Conservation (phyloP, 176 grass and related monocot genomes). For the Areca catechu region DNA sequence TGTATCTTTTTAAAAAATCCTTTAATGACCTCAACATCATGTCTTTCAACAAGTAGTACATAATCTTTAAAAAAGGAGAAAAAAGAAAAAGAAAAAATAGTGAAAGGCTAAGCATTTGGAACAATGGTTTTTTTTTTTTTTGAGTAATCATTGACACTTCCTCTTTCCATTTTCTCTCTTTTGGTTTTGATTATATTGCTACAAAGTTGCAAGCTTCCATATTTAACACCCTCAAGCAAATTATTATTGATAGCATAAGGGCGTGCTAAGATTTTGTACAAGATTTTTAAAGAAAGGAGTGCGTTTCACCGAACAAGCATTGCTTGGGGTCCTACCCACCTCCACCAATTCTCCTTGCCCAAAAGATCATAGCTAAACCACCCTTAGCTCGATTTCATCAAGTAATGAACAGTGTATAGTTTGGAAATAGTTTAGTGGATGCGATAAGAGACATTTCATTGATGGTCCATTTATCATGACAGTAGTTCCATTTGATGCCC, state of each 20-base stretch:
- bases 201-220: neutral
- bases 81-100: neutral
- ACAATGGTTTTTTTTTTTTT: no score
- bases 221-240: no score
- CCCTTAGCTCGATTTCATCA: no score
- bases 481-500: no score
- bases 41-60: neutral
- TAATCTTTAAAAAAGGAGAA: slow-evolving; percentile 5
- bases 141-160: no score
- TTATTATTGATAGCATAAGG: no score
- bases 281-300: no score
- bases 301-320: neutral
- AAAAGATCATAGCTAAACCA: neutral
- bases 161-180: neutral
- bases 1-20: neutral
- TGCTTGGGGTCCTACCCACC: neutral
- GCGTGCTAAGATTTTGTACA: no score
- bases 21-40: slow-evolving; percentile 4
- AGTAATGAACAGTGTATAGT: no score
- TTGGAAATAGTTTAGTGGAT: no score
- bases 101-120: neutral
- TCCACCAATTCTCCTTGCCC: neutral
- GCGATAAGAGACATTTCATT: no score
- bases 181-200: neutral
- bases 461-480: no score